Percentiles rank a stretch among this genome's conserved stretches.
Evolutionary conservation across 805 yeast genomes (phyloP).

Genomic region (Saccharomycopsis olivae): DNA sequence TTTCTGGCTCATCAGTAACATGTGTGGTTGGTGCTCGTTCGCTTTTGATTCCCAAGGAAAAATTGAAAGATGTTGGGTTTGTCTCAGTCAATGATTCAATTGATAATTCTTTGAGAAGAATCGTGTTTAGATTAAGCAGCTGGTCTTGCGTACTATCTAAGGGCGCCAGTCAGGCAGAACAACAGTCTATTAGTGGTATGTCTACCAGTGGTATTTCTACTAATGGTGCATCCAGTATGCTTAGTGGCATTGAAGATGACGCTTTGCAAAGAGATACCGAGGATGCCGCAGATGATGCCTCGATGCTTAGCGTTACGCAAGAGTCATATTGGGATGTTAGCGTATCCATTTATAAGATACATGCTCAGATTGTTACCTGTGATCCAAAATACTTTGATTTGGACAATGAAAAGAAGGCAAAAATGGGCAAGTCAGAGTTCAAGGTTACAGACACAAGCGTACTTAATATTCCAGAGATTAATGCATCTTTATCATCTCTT

Average conservation of each 20-base stretch:
- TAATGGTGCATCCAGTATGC: not conserved
- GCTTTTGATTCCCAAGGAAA: slow-evolving; percentile 31
- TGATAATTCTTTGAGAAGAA: slow-evolving; percentile 4
- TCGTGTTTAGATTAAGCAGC: slow-evolving; percentile 8
- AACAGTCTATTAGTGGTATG: not conserved
- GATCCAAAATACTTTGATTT: slow-evolving; percentile 20
- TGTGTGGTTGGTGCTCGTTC: slow-evolving; percentile 33
- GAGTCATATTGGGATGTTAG: slow-evolving; percentile 18
- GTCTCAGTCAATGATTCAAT: slow-evolving; percentile 25
- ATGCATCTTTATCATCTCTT: slow-evolving; percentile 21
- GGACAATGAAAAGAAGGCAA: slow-evolving; percentile 26
- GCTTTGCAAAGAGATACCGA: not conserved
- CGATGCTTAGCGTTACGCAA: not conserved
- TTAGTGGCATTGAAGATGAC: not conserved
- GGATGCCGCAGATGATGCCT: not conserved
- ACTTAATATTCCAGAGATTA: slow-evolving; percentile 23
- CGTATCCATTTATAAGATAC: slow-evolving; percentile 13
- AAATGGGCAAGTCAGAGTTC: slow-evolving; percentile 14
- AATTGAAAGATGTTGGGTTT: slow-evolving; percentile 28
- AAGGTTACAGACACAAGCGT: slow-evolving; percentile 24
- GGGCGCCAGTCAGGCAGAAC: not conserved
- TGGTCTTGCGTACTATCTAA: slow-evolving; percentile 20
- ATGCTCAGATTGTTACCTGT: slow-evolving; percentile 22
- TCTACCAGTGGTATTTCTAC: no score
- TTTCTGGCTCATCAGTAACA: slow-evolving; percentile 21